Evolutionary conservation across 805 yeast species (phyloP), one percentile per base, ranked within the genome.

Genomic region (Schwanniomyces polymorphus): DNA sequence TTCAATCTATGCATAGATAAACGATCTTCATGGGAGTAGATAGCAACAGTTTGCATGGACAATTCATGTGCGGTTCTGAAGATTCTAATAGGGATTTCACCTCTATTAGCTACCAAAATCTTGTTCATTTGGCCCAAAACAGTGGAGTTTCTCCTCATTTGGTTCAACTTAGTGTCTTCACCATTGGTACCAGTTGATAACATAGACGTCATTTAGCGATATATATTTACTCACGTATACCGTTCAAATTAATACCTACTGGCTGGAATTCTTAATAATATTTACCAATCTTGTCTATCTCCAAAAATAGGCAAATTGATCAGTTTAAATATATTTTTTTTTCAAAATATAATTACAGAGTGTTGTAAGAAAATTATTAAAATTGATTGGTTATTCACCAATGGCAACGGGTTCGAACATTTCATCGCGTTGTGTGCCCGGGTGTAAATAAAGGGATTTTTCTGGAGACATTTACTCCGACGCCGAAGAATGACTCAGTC

Each of bases 41-140:
- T 86, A 40, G 98, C 99, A 37, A 94, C 97, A 0, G 99, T 91
- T 63, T 88, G 91, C 96, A 94, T 89, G 18, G 96, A 87, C 62
- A 92, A 78, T 71, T 92, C 99, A 72, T 94, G 99, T 51, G 99
- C 99, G 31, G 97, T 86, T 73, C 99, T 82, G 73, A 92, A 92
- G 66, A 92, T 91, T 72, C 94, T 74, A 61, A 86, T 85, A 38
- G 92, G 92, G 58, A 86, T 86, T 68, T 87, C 92, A 59, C 92
- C 94, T 73, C 94, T 76, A 74, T 86, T 86, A 54, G 92, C 92
- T 35, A 88, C 94, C 52, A 88, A 73, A 62, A 87, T 80, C 75
- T 84, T 83, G 67, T 72, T 70, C 74, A 70, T 68, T 47, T 70
- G 72, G 42, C 78, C 79, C 54, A 74, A 58, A 25, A 74, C 74